Base-by-base conservation (phyloP, 2,329 filamentous ascomycete species). In the Orbilia ellipsospora region DNA sequence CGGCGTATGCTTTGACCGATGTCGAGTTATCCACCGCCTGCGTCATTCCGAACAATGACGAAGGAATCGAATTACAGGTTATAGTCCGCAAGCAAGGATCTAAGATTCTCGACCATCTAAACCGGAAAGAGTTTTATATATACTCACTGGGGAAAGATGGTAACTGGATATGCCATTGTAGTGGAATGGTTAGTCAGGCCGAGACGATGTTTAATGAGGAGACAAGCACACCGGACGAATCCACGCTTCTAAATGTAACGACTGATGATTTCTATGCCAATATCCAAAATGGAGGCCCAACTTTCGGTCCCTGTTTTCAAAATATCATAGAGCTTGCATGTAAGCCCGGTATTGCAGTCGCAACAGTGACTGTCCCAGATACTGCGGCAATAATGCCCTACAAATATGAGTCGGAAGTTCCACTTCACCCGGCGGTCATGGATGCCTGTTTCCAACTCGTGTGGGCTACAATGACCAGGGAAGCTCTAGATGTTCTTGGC, bases 371-470 rank as follows among this genome's bases (percentile, higher is more conserved):
- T 15, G 54, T 57, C 7, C 23, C 54, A 20, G 54, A 57, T 57
- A 57, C 23, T 2, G 12, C 20, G 4, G 15, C 54, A 3, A 15
- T 4, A 79, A 87, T 87, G 86, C 85, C 85, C 0, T 81, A 83
- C 73, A 77, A 80, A 0, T 81, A 83, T 55, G 84, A 88, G 77
- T 81, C 83, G 1, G 73, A 81, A 0, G 83, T 84, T 20, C 81
- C 84, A 61, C 79, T 86, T 5, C 85, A 86, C 40, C 83, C 86
- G 0, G 81, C 83, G 0, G 82, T 85, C 56, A 78, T 86, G 2
- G 86, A 87, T 70, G 79, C 79, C 10, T 77, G 68, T 23, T 74
- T 84, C 4, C 82, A 83, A 55, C 79, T 82, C 5, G 80, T 85
- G 63, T 80, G 85, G 15, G 79, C 78, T 0, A 78, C 82, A 13